phyloP scores from a whole-genome alignment of 2,329 filamentous ascomycete species.

The Fusarium vanettenii region DNA sequence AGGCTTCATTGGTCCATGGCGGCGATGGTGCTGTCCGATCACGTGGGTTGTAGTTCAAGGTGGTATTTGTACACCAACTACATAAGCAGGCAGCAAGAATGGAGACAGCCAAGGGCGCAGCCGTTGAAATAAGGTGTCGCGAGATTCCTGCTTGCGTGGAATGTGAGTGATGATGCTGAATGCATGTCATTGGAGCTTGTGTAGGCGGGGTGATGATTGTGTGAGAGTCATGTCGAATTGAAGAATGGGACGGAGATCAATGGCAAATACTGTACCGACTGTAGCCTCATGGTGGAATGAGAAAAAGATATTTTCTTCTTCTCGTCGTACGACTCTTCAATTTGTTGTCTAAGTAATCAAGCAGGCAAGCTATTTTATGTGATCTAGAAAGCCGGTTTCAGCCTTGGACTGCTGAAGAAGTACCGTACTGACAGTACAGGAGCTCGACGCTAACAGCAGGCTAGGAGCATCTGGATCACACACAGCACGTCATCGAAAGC shows the following conservation, averaged over 20 bases:
- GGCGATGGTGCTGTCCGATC: neutral
- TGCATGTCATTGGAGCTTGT: slow-evolving; percentile 16
- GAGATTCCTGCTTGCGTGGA: slow-evolving; percentile 18
- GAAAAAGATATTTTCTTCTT: neutral
- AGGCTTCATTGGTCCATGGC: neutral
- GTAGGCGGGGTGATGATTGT: neutral
- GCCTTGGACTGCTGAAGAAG: neutral
- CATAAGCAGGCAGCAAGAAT: neutral
- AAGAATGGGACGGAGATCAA: neutral
- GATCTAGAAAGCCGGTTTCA: neutral
- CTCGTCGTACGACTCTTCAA: neutral
- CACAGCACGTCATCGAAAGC: slow-evolving; percentile 3
- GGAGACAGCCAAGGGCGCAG: neutral
- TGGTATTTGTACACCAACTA: neutral
- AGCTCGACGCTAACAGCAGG: neutral
- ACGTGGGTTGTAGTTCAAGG: neutral
- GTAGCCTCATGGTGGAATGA: neutral
- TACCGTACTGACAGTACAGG: neutral
- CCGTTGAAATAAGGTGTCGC: neutral
- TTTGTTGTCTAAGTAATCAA: neutral
- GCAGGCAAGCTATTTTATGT: neutral
- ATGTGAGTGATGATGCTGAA: slow-evolving; percentile 27
- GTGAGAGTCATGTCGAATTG: neutral
- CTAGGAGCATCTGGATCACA: neutral
- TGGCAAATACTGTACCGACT: neutral